Base-by-base conservation (phyloP, 768 basidiomycete species). In the Tylopilus sp. region DNA sequence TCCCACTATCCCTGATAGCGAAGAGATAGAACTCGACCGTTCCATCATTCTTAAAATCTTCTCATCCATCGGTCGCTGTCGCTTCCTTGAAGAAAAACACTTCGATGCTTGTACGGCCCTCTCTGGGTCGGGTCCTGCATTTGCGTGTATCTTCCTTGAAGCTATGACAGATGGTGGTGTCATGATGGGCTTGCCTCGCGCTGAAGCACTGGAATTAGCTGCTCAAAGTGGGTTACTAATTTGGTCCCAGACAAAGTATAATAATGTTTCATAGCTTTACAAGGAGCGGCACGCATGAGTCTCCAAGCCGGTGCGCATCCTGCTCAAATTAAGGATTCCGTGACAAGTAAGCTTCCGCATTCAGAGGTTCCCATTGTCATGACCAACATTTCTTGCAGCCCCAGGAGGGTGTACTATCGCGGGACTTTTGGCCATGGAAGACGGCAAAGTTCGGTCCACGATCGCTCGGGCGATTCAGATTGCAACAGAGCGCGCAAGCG, bases 131-230 rank as follows among this genome's bases (percentile, higher is more conserved):
- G 97, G 97, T 0, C 97, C 97, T 34, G 97, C 97, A 0, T 98
- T 99, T 71, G 94, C 92, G 1, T 94, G 92, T 60, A 85, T 98
- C 45, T 92, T 98, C 63, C 78, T 99, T 57, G 97, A 99, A 71
- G 96, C 97, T 1, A 97, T 99, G 94, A 88, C 93, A 1, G 97
- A 98, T 69, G 97, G 97, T 25, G 97, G 94, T 40, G 97, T 98
- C 42, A 98, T 99, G 96, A 98, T 98, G 97, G 97, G 97, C 28
- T 73, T 99, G 47, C 97, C 97, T 4, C 78, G 97, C 56, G 82
- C 85, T 2, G 97, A 98, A 70, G 94, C 97, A 6, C 72, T 98
- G 38, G 97, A 99, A 68, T 74, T 99, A 47, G 96, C 97, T 45
- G 85, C 96, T 41, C 97, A 99, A 73, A 93, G 96, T 97, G 66